Percentiles rank a stretch among this genome's conserved stretches.
These are phyloP conservation scores for Davidsoniella neocaledoniae DNA, from an alignment of 2,329 filamentous ascomycete genomes.

Conservation along the genomic window DNA sequence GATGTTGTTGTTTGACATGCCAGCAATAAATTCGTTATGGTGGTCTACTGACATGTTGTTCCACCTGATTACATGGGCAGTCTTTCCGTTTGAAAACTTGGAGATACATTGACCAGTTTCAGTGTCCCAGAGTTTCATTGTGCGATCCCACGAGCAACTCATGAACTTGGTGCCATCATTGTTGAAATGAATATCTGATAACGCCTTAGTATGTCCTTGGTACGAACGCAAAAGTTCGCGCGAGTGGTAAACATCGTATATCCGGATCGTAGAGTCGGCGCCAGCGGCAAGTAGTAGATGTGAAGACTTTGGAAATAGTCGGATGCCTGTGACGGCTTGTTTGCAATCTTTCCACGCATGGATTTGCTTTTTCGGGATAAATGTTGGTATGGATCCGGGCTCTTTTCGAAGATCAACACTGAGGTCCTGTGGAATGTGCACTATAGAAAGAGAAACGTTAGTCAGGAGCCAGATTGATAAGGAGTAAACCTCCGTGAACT, in stretches of 20 bases:
- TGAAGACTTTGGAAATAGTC: constrained; percentile 76
- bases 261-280: constrained; percentile 78
- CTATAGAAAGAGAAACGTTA: constrained; percentile 6
- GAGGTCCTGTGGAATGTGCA: constrained; percentile 89
- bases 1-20: constrained; percentile 98
- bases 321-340: constrained; percentile 73
- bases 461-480: background rate
- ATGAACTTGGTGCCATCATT: constrained; percentile 69
- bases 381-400: constrained; percentile 66
- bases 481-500: background rate
- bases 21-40: constrained; percentile 80
- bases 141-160: constrained; percentile 80
- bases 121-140: constrained; percentile 97
- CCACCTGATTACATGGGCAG: constrained; percentile 86
- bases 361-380: constrained; percentile 82
- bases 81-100: constrained; percentile 86
- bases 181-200: constrained; percentile 84
- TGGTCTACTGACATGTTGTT: constrained; percentile 71
- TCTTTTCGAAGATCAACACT: constrained; percentile 76
- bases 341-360: constrained; percentile 75
- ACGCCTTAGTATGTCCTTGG: constrained; percentile 72
- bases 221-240: constrained; percentile 82
- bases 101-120: constrained; percentile 80
- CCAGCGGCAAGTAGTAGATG: constrained; percentile 81
- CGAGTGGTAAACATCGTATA: constrained; percentile 89